Evolutionary conservation across 305 asterid species (phyloP), one percentile per base, ranked within the genome.

Genomic region (Fraxinus paxiana): DNA sequence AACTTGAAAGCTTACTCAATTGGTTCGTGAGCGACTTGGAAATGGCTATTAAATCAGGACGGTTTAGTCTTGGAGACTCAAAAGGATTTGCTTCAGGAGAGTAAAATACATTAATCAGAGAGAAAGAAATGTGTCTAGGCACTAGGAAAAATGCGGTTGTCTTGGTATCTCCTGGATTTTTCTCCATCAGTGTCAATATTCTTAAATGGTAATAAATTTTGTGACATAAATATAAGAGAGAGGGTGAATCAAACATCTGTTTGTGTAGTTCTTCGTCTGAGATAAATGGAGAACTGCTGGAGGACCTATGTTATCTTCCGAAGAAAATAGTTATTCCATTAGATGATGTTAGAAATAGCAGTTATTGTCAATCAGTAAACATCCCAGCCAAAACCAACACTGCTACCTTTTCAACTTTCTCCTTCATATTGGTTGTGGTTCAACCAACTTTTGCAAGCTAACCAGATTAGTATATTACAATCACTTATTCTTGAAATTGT

Each of bases 401-500:
- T 61, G 15, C 33, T 24, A 10, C 34, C 71, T 20, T 6, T 4
- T 2, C 71, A 61, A 61, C 71, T 24, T 22, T 20, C 26, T 61
- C 17, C 37, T 38, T 26, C 80, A 43, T 41, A n/a, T 71, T 43
- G 0, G 24, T 10, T 46, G 3, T 71, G 6, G 20, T 46, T 82
- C 82, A 61, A 73, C 17, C n/a, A 31, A 46, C 33, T 22, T 54
- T 54, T 75, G 74, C 24, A 15, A 30, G 79, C 54, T 72, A 63
- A 73, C 70, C 80, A 51, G 37, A 6, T 61, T 24, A 61, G 34
- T 61, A 20, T 61, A 61, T 77, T 74, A 38, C 79, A 75, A 73
- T 46, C 43, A 34, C 31, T 8, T 65, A 0, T 69, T 33, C 70
- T 34, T 69, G 20, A 15, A 81, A 35, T 59, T 12, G 24, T 34